Conservation (phyloP, 2,329 filamentous ascomycete genomes). For the Blastomyces percursus region DNA sequence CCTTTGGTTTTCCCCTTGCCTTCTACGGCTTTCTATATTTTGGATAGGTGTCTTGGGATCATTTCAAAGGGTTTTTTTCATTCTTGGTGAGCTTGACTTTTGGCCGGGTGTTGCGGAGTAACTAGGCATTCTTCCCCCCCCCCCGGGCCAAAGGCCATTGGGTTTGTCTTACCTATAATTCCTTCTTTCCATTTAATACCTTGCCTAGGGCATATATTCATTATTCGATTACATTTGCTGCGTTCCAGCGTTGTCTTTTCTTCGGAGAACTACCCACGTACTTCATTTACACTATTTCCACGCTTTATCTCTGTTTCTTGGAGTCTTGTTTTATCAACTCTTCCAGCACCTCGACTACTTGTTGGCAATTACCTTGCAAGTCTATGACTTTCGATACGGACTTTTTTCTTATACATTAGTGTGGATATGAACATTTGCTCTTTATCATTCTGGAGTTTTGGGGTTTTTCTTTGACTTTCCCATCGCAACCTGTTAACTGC, state of each 20-base stretch:
- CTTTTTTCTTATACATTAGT: neutral
- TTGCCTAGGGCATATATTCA: neutral
- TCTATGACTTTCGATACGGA: neutral
- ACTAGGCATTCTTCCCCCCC: too few species aligned
- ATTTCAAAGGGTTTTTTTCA: neutral
- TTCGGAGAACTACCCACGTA: neutral
- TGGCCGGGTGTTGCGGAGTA: neutral
- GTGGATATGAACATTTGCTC: neutral
- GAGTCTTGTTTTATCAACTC: neutral
- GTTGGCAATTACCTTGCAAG: neutral
- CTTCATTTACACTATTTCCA: neutral
- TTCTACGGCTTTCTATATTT: neutral
- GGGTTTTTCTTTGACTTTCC: neutral
- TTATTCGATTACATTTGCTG: constrained; percentile 4
- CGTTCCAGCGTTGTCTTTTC: neutral
- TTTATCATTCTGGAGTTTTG: neutral
- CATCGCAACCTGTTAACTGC: neutral
- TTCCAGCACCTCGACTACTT: neutral
- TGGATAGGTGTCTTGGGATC: neutral
- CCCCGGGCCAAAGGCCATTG: neutral
- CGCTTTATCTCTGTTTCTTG: neutral
- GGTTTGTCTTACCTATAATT: neutral
- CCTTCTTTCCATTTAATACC: too few species aligned
- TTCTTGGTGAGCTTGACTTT: neutral
- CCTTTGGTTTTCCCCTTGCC: neutral